phyloP scores from a whole-genome alignment of 495 filamentous ascomycete genomes.

The Apodospora peruviana region DNA sequence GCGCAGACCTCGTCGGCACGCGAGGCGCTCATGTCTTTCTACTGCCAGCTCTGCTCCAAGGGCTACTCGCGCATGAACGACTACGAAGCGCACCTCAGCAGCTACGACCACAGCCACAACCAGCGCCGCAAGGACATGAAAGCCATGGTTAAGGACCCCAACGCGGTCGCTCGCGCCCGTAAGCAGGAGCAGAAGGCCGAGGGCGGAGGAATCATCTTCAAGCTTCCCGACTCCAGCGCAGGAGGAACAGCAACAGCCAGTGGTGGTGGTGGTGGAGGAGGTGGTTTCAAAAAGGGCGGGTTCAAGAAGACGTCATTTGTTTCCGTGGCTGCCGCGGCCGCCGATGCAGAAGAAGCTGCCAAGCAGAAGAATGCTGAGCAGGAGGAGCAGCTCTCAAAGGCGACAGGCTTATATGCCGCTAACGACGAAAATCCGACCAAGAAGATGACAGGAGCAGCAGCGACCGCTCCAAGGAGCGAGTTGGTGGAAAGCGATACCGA shows the following conservation, averaged over 20 bases:
- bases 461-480: conserved; percentile 17
- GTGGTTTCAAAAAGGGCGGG: conserved; percentile 52
- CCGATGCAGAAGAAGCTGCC: not conserved
- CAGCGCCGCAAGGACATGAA: conserved; percentile 63
- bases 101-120: conserved; percentile 67
- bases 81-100: conserved; percentile 62
- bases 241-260: conserved; percentile 4
- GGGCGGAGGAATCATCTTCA: conserved; percentile 52
- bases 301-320: conserved; percentile 48
- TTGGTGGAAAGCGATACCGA: conserved; percentile 51
- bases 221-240: conserved; percentile 45
- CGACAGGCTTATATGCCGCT: no score
- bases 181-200: conserved; percentile 68
- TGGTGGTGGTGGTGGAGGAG: conserved; percentile 15
- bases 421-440: conserved; percentile 10
- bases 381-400: not conserved
- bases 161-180: conserved; percentile 54
- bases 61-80: conserved; percentile 67
- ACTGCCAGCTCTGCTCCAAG: conserved; percentile 69
- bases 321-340: conserved; percentile 24
- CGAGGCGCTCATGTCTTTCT: conserved; percentile 83
- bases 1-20: conserved; percentile 77
- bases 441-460: conserved; percentile 14
- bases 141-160: conserved; percentile 55
- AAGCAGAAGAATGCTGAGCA: not conserved